phyloP scores from a whole-genome alignment of 441 rosid genomes.

The Melastoma candidum region DNA sequence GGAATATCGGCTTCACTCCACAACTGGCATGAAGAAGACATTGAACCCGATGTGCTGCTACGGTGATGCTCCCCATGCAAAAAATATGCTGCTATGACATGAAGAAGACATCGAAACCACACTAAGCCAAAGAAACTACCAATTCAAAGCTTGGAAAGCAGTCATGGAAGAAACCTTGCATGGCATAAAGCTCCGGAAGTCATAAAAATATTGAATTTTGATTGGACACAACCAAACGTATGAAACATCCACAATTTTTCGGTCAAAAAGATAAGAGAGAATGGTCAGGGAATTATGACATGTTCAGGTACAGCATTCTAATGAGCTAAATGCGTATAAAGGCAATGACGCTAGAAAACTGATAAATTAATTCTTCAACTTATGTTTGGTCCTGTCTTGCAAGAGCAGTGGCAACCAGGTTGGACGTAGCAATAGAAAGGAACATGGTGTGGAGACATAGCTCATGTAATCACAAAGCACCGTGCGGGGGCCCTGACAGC shows the following conservation, averaged over 20 bases:
- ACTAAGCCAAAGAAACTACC: too few species aligned
- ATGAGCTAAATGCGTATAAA: background rate
- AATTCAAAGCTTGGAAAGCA: too few species aligned
- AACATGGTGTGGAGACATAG: slow-evolving; percentile 57
- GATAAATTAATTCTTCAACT: background rate
- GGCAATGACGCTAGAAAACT: slow-evolving; percentile 2
- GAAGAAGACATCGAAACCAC: background rate
- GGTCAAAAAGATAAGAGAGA: too few species aligned
- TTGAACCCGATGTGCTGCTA: slow-evolving; percentile 26
- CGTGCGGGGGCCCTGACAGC: slow-evolving; percentile 72
- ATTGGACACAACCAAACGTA: too few species aligned
- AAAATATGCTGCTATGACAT: slow-evolving; percentile 1
- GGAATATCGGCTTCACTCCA: background rate
- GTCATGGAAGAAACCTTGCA: too few species aligned
- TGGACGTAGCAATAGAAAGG: slow-evolving; percentile 82
- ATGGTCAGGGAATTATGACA: background rate
- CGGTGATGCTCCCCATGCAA: slow-evolving; percentile 23
- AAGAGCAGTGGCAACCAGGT: slow-evolving; percentile 82
- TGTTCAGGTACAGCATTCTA: background rate
- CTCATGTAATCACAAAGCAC: slow-evolving; percentile 63
- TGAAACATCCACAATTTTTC: too few species aligned
- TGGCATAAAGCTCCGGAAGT: too few species aligned
- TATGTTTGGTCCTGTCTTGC: slow-evolving; percentile 37
- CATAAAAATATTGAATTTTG: too few species aligned
- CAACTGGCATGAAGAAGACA: background rate